These are phyloP conservation scores for Collariella sp. DNA, from an alignment of 495 filamentous ascomycete genomes.

Conservation along the genomic window DNA sequence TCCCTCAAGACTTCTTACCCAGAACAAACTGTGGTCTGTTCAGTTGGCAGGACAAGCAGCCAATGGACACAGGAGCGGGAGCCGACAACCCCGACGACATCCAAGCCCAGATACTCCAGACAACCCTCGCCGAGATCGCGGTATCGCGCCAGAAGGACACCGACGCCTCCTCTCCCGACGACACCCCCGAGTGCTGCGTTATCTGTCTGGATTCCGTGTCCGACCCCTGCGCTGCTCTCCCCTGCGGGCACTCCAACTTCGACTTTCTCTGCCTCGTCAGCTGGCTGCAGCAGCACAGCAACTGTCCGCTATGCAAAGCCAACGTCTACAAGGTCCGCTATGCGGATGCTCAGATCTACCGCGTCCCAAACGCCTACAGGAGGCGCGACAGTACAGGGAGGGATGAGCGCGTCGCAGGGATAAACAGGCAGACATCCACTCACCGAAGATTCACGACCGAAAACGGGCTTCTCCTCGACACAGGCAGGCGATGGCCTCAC, in stretches of 20 bases:
- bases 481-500: neutral
- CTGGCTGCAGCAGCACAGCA: slow-evolving; percentile 67
- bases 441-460: neutral
- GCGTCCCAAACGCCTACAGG: slow-evolving; percentile 24
- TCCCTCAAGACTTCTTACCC: neutral
- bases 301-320: slow-evolving; percentile 73
- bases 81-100: slow-evolving; percentile 23
- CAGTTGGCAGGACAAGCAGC: neutral
- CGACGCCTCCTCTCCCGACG: slow-evolving; percentile 1
- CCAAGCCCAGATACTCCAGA: slow-evolving; percentile 37
- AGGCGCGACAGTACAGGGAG: neutral
- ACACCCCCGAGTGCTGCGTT: slow-evolving; percentile 43
- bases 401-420: neutral
- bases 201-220: slow-evolving; percentile 70
- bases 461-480: neutral
- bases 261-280: slow-evolving; percentile 77
- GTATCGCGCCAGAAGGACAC: slow-evolving; percentile 13
- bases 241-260: slow-evolving; percentile 73
- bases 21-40: neutral
- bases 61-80: slow-evolving; percentile 24
- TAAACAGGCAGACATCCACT: neutral
- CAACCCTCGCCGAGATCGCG: slow-evolving; percentile 39
- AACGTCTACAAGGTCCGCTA: slow-evolving; percentile 62
- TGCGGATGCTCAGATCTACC: slow-evolving; percentile 46
- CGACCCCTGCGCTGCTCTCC: slow-evolving; percentile 59